phyloP scores from a whole-genome alignment of 176 grass and related monocot species.

The Pharus latifolius region DNA sequence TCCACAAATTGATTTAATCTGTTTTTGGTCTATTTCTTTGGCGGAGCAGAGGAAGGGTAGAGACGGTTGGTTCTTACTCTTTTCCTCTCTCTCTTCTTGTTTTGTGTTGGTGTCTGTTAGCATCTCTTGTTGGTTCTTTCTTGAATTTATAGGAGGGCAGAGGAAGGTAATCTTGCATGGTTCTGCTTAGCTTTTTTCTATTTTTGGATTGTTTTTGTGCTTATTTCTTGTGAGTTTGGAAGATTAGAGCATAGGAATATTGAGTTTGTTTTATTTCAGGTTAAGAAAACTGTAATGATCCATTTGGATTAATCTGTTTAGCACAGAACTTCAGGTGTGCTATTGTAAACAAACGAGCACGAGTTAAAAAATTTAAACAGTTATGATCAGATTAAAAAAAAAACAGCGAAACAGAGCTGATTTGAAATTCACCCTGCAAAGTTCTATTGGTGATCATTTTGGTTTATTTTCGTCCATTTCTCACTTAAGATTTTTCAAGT shows the following conservation, averaged over 20 bases:
- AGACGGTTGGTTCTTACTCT: constrained; percentile 8
- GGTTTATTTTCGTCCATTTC: no score
- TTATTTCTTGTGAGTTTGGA: neutral
- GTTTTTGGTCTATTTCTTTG: neutral
- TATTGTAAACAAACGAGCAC: no score
- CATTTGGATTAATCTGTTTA: neutral
- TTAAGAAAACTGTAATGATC: neutral
- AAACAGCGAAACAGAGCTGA: no score
- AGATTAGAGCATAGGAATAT: neutral
- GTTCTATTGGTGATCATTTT: no score
- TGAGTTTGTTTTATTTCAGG: neutral
- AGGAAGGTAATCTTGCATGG: neutral
- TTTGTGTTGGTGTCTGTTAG: neutral
- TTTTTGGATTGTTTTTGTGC: neutral
- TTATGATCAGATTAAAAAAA: no score
- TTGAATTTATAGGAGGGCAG: neutral
- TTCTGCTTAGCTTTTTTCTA: neutral
- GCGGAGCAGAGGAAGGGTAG: neutral
- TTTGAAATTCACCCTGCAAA: no score
- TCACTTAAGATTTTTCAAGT: neutral
- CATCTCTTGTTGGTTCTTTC: neutral
- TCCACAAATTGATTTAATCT: neutral
- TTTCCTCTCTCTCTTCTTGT: neutral
- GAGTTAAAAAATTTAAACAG: no score
- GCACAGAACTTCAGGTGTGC: no score